phyloP scores from a whole-genome alignment of 352 stramenopile species.

The Globisporangium parvum region DNA sequence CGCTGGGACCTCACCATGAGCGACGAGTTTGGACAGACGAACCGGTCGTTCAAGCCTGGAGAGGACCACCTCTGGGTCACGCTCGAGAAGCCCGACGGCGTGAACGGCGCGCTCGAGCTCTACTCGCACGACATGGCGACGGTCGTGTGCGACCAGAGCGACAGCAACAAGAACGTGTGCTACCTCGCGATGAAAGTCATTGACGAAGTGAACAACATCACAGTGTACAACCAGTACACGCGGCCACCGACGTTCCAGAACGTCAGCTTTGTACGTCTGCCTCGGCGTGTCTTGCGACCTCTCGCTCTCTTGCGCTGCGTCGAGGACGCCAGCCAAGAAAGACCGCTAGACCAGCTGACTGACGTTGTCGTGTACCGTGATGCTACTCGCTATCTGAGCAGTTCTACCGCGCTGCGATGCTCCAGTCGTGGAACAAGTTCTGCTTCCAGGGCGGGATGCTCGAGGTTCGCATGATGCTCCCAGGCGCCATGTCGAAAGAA shows the following conservation, averaged over 20 bases:
- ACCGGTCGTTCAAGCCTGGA: conserved; percentile 49
- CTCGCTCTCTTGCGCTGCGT: not conserved
- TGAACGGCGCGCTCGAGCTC: conserved; percentile 54
- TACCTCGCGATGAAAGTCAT: conserved; percentile 55
- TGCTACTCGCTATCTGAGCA: not conserved
- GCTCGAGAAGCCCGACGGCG: conserved; percentile 62
- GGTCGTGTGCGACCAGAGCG: conserved; percentile 31
- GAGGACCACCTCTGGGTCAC: conserved; percentile 56
- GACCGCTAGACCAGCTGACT: not conserved
- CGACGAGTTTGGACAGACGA: conserved; percentile 50
- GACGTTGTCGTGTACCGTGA: no score
- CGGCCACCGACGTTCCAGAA: conserved; percentile 46
- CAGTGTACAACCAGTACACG: conserved; percentile 68
- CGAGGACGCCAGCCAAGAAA: not conserved
- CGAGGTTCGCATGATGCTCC: conserved; percentile 89
- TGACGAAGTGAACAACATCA: conserved; percentile 46
- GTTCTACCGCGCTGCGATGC: conserved; percentile 59
- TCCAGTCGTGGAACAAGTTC: conserved; percentile 94
- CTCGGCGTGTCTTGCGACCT: no score
- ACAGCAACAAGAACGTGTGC: conserved; percentile 22
- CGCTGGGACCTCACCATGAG: conserved; percentile 59
- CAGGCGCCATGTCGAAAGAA: conserved; percentile 67
- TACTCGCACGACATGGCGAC: conserved; percentile 66
- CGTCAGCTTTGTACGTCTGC: conserved; percentile 30
- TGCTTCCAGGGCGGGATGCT: conserved; percentile 93